These are phyloP conservation scores for Coemansia sp. DNA, from an alignment of 192 early-diverging fungal species.

Conservation along the genomic window DNA sequence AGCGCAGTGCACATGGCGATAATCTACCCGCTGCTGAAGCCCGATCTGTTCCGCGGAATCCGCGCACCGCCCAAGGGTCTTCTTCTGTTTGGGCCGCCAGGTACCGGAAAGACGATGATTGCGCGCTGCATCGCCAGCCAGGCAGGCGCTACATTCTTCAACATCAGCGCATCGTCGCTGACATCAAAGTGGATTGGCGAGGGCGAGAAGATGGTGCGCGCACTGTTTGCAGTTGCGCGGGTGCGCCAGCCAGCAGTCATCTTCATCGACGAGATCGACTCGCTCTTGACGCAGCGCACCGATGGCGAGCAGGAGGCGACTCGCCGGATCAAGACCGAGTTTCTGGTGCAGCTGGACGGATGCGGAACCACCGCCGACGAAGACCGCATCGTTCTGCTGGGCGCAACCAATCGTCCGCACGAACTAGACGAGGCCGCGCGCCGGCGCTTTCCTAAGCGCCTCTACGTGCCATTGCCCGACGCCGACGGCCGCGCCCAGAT, in stretches of 20 bases:
- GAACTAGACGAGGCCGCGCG: conserved; percentile 94
- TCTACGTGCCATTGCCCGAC: conserved; percentile 89
- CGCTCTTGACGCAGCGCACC: conserved; percentile 81
- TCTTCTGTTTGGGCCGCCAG: conserved; percentile 88
- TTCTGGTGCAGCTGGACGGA: conserved; percentile 79
- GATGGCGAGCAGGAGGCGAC: conserved; percentile 90
- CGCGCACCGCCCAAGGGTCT: conserved; percentile 82
- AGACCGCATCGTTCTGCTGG: conserved; percentile 80
- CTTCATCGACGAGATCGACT: conserved; percentile 96
- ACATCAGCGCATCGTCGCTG: conserved; percentile 84
- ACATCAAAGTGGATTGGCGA: conserved; percentile 96
- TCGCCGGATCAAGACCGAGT: conserved; percentile 91
- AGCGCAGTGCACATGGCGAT: conserved; percentile 76
- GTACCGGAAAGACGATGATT: conserved; percentile 83
- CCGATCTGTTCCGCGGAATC: conserved; percentile 86
- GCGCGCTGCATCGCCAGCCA: conserved; percentile 87
- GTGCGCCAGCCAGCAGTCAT: conserved; percentile 86
- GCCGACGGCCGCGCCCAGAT: conserved; percentile 63
- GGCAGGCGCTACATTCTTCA: conserved; percentile 89
- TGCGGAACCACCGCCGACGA: conserved; percentile 76
- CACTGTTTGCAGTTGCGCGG: conserved; percentile 89
- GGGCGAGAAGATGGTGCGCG: conserved; percentile 91
- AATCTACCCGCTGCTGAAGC: conserved; percentile 77
- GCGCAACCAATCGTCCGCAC: conserved; percentile 76
- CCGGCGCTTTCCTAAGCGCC: conserved; percentile 67